Percentiles rank a stretch among this genome's conserved stretches.
Conservation (phyloP, 2,329 filamentous ascomycete genomes). For the Polychaeton citri region DNA sequence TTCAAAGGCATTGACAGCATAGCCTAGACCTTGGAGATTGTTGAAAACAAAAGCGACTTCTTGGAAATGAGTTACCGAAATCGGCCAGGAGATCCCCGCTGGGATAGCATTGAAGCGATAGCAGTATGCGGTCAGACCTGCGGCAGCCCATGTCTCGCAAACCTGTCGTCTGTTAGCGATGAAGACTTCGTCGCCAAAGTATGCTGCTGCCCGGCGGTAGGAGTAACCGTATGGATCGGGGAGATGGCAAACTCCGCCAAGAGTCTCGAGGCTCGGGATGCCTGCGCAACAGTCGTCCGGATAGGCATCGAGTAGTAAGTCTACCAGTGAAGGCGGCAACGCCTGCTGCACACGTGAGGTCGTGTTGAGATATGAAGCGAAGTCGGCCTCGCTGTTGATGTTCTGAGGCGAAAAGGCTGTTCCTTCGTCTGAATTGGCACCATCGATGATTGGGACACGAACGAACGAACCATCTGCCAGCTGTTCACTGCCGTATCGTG, state of each 20-base stretch:
- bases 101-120: conserved; percentile 49
- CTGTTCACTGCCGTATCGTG: conserved; percentile 39
- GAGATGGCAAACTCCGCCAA: conserved; percentile 9
- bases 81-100: conserved; percentile 28
- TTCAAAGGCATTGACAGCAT: conserved; percentile 23
- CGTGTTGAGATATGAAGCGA: conserved; percentile 20
- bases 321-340: conserved; percentile 12
- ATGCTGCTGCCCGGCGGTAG: conserved; percentile 43
- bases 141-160: conserved; percentile 37
- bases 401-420: conserved; percentile 40
- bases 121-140: conserved; percentile 40
- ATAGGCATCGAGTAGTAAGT: conserved; percentile 37
- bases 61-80: conserved; percentile 42
- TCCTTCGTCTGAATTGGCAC: conserved; percentile 55
- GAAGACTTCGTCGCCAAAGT: conserved; percentile 41
- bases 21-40: conserved; percentile 31
- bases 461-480: conserved; percentile 47
- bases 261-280: conserved; percentile 23
- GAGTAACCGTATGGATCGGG: conserved; percentile 29
- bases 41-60: conserved; percentile 36
- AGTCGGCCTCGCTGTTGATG: conserved; percentile 39
- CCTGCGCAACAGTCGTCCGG: conserved; percentile 37
- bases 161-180: conserved; percentile 43
- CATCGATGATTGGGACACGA: conserved; percentile 49
- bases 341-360: conserved; percentile 2